phyloP scores from a whole-genome alignment of 2,329 filamentous ascomycete genomes.

The Ilyonectria mors-panacis region DNA sequence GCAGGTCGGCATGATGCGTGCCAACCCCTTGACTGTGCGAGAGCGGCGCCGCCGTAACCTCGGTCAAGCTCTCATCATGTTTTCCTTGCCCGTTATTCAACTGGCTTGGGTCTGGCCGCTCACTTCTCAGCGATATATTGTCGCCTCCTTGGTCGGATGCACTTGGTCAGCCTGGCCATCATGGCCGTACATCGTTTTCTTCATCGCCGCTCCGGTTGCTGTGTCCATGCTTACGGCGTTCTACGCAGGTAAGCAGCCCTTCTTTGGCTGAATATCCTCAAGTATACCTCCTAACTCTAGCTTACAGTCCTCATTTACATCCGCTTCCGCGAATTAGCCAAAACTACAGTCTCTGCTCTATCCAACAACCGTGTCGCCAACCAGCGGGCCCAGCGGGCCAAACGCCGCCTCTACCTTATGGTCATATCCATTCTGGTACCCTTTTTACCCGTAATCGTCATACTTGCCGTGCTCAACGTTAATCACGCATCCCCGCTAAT shows the following conservation, averaged over 20 bases:
- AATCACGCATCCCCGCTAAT: slow-evolving; percentile 43
- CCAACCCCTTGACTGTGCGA: slow-evolving; percentile 54
- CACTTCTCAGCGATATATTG: slow-evolving; percentile 62
- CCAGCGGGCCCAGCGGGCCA: slow-evolving; percentile 62
- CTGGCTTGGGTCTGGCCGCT: slow-evolving; percentile 64
- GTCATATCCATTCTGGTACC: slow-evolving; percentile 65
- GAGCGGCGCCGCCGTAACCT: slow-evolving; percentile 62
- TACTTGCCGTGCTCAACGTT: slow-evolving; percentile 60
- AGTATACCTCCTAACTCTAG: slow-evolving; percentile 10
- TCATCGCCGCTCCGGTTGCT: slow-evolving; percentile 61
- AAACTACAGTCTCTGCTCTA: slow-evolving; percentile 57
- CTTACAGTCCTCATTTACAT: slow-evolving; percentile 61
- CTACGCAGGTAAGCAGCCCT: slow-evolving; percentile 62
- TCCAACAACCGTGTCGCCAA: slow-evolving; percentile 57
- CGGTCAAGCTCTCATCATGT: slow-evolving; percentile 68
- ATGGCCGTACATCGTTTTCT: slow-evolving; percentile 66
- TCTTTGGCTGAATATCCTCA: background rate
- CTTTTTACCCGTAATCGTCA: slow-evolving; percentile 64
- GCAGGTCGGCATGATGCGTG: slow-evolving; percentile 63
- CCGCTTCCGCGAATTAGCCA: slow-evolving; percentile 64
- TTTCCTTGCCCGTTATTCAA: slow-evolving; percentile 67
- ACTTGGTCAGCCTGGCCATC: slow-evolving; percentile 58
- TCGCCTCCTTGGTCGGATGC: slow-evolving; percentile 68
- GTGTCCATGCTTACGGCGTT: slow-evolving; percentile 61
- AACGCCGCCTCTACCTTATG: slow-evolving; percentile 70